phyloP scores from a whole-genome alignment of 2,329 filamentous ascomycete genomes.

The Penicillium sp. region DNA sequence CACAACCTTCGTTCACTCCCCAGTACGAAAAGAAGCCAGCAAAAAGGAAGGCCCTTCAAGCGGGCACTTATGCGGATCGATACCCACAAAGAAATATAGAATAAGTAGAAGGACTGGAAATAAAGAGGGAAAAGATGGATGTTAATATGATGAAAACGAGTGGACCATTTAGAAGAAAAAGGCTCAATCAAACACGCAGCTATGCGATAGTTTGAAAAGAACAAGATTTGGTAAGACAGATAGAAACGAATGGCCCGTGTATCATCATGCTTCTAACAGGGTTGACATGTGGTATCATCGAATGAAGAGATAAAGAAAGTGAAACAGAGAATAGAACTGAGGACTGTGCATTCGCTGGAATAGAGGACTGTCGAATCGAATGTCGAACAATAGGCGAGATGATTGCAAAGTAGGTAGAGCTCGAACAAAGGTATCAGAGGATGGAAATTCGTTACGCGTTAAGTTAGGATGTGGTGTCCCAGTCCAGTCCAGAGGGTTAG shows the following conservation, averaged over 20 bases:
- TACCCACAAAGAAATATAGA: not conserved
- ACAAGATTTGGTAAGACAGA: slow-evolving; percentile 9
- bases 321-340: not conserved
- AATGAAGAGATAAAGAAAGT: slow-evolving; percentile 8
- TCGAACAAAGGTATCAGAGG: slow-evolving; percentile 26
- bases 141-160: slow-evolving; percentile 18
- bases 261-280: slow-evolving; percentile 36
- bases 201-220: slow-evolving; percentile 7
- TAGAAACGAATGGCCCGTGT: slow-evolving; percentile 33
- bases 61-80: not conserved
- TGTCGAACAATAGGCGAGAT: not conserved
- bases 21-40: not conserved
- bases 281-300: slow-evolving; percentile 36
- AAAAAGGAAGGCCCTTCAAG: not conserved
- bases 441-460: slow-evolving; percentile 8
- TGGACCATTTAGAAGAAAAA: slow-evolving; percentile 22
- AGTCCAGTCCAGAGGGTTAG: not conserved
- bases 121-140: not conserved
- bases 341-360: slow-evolving; percentile 1
- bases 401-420: slow-evolving; percentile 1
- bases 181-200: slow-evolving; percentile 7
- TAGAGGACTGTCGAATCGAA: not conserved
- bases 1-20: not conserved
- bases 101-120: not conserved
- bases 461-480: not conserved